Conservation (phyloP, 345 rosid species). For the Salix purpurea region DNA sequence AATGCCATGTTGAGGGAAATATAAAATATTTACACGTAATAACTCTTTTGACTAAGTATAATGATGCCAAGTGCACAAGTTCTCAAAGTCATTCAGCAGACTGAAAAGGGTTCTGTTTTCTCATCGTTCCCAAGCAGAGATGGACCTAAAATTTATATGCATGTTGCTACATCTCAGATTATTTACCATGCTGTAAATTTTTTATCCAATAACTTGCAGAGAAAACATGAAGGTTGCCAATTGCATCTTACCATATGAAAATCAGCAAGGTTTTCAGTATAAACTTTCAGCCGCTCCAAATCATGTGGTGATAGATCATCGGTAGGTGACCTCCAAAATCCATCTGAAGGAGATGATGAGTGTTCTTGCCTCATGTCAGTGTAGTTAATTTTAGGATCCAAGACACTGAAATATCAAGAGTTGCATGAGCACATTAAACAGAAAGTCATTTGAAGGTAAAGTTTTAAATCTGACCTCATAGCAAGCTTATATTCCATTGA, state of each 20-base stretch:
- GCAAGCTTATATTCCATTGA: constrained; percentile 86
- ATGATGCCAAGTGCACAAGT: not conserved
- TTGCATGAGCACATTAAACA: constrained; percentile 17
- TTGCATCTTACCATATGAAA: constrained; percentile 55
- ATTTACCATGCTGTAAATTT: not conserved
- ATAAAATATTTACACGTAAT: not conserved
- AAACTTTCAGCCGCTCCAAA: constrained; percentile 63
- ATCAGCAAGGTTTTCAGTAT: constrained; percentile 61
- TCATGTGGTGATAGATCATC: constrained; percentile 55
- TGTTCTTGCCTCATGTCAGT: constrained; percentile 27
- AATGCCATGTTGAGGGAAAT: not conserved
- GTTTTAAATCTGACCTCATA: constrained; percentile 59
- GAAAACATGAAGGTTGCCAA: not conserved
- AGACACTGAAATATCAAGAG: constrained; percentile 47
- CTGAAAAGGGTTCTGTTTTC: not conserved
- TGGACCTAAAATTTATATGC: not conserved
- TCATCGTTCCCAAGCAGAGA: not conserved
- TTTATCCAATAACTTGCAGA: not conserved
- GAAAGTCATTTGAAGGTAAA: constrained; percentile 7
- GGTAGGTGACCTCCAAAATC: constrained; percentile 43
- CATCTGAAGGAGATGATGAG: constrained; percentile 37
- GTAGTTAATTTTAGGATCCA: constrained; percentile 82
- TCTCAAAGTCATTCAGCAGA: not conserved
- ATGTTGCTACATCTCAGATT: not conserved
- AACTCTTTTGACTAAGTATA: not conserved